Percentiles rank a stretch among this genome's conserved stretches.
Conservation (phyloP, 768 basidiomycete species). For the Suillus bovinus region DNA sequence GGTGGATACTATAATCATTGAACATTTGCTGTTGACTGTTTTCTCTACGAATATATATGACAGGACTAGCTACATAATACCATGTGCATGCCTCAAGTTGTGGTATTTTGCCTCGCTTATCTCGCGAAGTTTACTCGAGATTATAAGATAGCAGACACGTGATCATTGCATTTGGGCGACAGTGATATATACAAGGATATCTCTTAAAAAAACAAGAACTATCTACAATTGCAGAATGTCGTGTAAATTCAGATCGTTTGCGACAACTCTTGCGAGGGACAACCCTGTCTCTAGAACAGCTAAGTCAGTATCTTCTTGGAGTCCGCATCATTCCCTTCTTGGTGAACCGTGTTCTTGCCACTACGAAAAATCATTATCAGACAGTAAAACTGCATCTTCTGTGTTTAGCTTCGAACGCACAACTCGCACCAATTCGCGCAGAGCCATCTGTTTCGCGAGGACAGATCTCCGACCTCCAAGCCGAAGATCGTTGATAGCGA, state of each 20-base stretch:
- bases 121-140: background rate
- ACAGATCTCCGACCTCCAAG: background rate
- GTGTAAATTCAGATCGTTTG: background rate
- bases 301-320: background rate
- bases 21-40: background rate
- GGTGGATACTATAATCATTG: conserved; percentile 6
- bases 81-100: background rate
- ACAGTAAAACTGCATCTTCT: background rate
- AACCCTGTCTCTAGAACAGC: background rate
- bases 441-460: background rate
- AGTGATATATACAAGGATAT: background rate
- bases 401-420: background rate
- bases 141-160: background rate
- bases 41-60: background rate
- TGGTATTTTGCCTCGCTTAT: background rate
- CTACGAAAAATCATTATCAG: background rate
- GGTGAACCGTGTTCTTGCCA: background rate
- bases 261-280: background rate
- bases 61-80: background rate
- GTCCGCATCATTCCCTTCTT: background rate
- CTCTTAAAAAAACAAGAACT: too few relatives aligned
- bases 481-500: background rate
- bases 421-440: background rate
- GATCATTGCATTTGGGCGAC: background rate
- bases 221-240: too few relatives aligned